Base-by-base conservation (phyloP, 257 asterid species). In the Solanum chaucha region DNA sequence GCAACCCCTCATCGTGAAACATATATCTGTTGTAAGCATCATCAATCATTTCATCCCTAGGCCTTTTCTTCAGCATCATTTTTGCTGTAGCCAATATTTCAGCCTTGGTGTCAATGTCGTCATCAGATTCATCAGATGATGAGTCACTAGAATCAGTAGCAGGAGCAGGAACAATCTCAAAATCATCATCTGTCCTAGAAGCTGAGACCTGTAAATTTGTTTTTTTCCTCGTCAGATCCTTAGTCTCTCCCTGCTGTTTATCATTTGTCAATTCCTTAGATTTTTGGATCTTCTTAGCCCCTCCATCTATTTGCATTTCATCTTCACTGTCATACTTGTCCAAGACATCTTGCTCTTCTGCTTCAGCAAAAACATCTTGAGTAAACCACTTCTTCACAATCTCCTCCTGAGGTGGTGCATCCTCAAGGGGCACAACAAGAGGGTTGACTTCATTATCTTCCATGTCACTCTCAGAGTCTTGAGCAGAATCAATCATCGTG, bases 161-260 rank as follows among this genome's bases (percentile, higher is more conserved):
- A 26, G 99, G 93, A 58, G 98, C 98, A 10, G 99, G 98, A 64
- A 97, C 99, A 17, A 96, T 83, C 93, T 95, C 99, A 86, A 94
- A 91, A 80, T 87, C 99, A 20, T 92, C 95, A 7, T 88, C 91
- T 68, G 70, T 35, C 84, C 86, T 89, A 48, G 90, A 55, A 46
- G 89, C 71, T 82, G 90, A 83, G 64, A 68, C 88, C 19, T 78
- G 75, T 59, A 68, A 19, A n/a, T 81, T 74, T 4, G 44, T 22
- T 46, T 74, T 90, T 83, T 70, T 90, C 86, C 88, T 89, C 34
- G 68, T 88, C 3, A 22, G 78, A 67, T 55, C 65, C 14, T 4
- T 6, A 58, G 89, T 87, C 77, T 88, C 85, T 86, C 90, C 91
- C 3, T 51, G 41, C 40, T 89, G 86, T 65, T 89, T 85, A 68